phyloP scores from a whole-genome alignment of 148 eudicot genomes.

The Chenopodium suecicum region DNA sequence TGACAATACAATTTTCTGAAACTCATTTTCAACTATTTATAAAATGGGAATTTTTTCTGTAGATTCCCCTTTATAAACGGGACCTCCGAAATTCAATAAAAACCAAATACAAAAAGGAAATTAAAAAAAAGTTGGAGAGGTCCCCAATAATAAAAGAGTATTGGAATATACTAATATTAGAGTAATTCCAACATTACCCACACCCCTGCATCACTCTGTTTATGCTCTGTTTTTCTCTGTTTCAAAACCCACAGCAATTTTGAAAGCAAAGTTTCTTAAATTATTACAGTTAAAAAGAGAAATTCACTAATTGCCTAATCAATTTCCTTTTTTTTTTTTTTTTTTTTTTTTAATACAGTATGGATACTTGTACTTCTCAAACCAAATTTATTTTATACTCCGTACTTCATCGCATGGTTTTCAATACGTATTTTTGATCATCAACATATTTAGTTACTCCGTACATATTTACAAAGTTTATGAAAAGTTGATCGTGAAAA shows the following conservation, averaged over 20 bases:
- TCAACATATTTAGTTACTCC: too few relatives aligned
- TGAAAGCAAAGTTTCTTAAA: constrained; percentile 15
- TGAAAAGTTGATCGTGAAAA: too few relatives aligned
- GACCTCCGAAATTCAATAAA: not conserved
- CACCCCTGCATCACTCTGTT: constrained; percentile 16
- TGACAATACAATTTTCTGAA: constrained; percentile 1
- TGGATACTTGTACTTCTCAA: too few relatives aligned
- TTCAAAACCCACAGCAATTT: not conserved
- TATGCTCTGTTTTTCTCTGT: constrained; percentile 23
- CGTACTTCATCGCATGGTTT: too few relatives aligned
- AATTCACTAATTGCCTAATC: not conserved
- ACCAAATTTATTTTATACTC: too few relatives aligned
- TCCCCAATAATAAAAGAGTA: not conserved
- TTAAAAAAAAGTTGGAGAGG: not conserved
- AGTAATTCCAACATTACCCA: constrained; percentile 7
- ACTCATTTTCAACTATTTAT: not conserved
- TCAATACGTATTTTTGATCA: too few relatives aligned
- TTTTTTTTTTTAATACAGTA: too few relatives aligned
- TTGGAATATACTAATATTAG: constrained; percentile 17
- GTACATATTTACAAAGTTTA: too few relatives aligned
- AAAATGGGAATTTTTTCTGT: not conserved
- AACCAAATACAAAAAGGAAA: not conserved
- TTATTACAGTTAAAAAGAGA: not conserved
- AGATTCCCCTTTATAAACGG: not conserved
- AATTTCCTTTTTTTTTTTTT: too few relatives aligned